Percentiles rank a stretch among this genome's conserved stretches.
These are phyloP conservation scores for Apiotrichum veenhuisii DNA, from an alignment of 1,284 basidiomycete species.

Conservation along the genomic window DNA sequence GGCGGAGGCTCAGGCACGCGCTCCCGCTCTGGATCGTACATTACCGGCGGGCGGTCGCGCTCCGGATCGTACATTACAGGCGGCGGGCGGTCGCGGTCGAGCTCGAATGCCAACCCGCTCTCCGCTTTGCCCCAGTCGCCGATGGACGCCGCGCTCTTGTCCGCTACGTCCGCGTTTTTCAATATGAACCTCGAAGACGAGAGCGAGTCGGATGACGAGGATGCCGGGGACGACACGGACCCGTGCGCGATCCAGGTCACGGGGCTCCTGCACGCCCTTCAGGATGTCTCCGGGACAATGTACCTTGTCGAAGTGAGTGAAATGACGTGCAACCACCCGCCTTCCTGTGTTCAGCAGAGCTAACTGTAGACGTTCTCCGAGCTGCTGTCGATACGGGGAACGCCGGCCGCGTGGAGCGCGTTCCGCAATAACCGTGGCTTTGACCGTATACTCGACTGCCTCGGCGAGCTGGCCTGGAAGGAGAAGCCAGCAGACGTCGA, in stretches of 20 bases:
- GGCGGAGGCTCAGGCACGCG: not conserved
- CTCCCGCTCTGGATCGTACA: not conserved
- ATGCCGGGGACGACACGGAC: conserved; percentile 28
- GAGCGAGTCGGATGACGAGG: conserved; percentile 18
- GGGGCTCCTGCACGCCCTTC: conserved; percentile 25
- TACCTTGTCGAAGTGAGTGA: conserved; percentile 39
- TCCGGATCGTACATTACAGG: not conserved
- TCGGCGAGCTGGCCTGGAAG: conserved; percentile 27
- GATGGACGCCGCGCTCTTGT: not conserved
- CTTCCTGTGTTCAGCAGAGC: too few relatives aligned
- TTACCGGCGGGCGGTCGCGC: not conserved
- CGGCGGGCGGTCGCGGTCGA: conserved; percentile 2
- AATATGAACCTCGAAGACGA: not conserved
- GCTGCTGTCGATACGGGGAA: conserved; percentile 26
- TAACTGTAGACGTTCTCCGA: conserved; percentile 35
- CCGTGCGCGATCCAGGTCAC: conserved; percentile 29
- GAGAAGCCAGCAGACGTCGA: conserved; percentile 8
- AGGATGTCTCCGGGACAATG: conserved; percentile 28
- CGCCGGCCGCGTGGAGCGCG: conserved; percentile 22
- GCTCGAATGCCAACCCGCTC: not conserved
- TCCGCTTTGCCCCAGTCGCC: not conserved
- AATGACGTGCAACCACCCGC: too few relatives aligned
- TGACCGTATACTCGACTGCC: conserved; percentile 20
- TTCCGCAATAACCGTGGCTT: conserved; percentile 27
- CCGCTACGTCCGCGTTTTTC: not conserved